A percentile compares a stretch with the other conserved stretches of the same genome.
Evolutionary conservation across 495 filamentous ascomycete genomes (phyloP).

Genomic region (Penicillium taxi): DNA sequence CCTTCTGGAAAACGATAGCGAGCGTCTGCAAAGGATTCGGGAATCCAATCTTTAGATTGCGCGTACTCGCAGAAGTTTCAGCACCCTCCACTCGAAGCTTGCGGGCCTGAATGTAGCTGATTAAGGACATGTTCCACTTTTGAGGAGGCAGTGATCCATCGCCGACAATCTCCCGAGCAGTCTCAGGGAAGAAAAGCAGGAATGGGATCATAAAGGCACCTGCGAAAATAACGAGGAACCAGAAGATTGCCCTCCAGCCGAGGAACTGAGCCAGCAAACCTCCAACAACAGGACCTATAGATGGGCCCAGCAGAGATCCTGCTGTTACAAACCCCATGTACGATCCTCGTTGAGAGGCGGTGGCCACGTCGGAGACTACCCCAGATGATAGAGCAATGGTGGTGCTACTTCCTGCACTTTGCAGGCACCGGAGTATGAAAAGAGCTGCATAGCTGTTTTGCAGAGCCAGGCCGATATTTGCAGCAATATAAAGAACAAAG

Average conservation of each 20-base stretch:
- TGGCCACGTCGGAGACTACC: constrained; percentile 38
- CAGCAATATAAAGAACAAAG: constrained; percentile 40
- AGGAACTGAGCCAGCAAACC: constrained; percentile 57
- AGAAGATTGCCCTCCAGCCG: constrained; percentile 66
- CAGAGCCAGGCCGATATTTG: constrained; percentile 44
- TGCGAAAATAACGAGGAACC: constrained; percentile 61
- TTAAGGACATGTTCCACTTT: constrained; percentile 29
- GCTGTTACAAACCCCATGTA: constrained; percentile 37
- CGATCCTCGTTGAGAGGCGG: constrained; percentile 34
- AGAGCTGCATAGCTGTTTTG: constrained; percentile 42
- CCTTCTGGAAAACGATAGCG: constrained; percentile 51
- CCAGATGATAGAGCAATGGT: constrained; percentile 36
- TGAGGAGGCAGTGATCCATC: constrained; percentile 32
- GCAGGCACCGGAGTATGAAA: constrained; percentile 40
- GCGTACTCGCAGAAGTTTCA: constrained; percentile 4
- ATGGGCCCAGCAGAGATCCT: constrained; percentile 36
- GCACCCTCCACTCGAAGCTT: constrained; percentile 15
- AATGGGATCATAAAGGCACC: constrained; percentile 30
- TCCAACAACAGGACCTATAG: constrained; percentile 56
- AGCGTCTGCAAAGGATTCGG: constrained; percentile 67
- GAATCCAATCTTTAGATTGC: constrained; percentile 45
- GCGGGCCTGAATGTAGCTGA: constrained; percentile 23
- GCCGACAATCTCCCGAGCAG: constrained; percentile 39
- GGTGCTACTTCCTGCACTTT: constrained; percentile 43
- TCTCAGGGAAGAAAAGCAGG: constrained; percentile 37